Evolutionary conservation across 2,329 filamentous ascomycete genomes (phyloP).

Genomic region (Hortaea werneckii): DNA sequence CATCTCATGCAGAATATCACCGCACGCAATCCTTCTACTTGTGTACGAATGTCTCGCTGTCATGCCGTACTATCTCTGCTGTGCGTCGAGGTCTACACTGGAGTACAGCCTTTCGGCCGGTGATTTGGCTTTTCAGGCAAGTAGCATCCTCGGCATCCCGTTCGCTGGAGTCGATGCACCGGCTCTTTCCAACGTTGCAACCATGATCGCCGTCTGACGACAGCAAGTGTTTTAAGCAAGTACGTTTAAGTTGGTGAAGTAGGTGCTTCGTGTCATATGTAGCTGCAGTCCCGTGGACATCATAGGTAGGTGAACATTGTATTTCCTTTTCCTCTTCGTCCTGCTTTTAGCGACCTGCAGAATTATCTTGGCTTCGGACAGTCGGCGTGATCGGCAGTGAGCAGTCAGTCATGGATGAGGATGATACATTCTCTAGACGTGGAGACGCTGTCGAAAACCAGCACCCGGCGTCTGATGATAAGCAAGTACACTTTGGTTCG

Average conservation of each 20-base stretch:
- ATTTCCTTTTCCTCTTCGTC: no score
- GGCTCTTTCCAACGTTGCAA: not conserved
- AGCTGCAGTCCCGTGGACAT: no score
- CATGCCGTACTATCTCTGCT: not conserved
- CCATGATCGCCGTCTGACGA: no score
- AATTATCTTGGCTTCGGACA: not conserved
- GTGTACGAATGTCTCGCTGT: no score
- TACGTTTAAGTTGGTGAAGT: no score
- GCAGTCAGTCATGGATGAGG: not conserved
- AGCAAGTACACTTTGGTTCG: not conserved
- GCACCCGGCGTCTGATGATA: not conserved
- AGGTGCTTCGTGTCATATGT: no score
- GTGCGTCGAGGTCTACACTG: not conserved
- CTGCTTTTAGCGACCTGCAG: not conserved
- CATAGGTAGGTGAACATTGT: no score
- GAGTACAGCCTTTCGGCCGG: not conserved
- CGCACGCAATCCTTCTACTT: no score
- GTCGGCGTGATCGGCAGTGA: not conserved
- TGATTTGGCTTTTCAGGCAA: not conserved
- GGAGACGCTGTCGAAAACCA: no score
- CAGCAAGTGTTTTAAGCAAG: no score
- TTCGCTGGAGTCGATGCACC: not conserved
- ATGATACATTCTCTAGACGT: no score
- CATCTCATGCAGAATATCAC: no score
- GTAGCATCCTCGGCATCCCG: not conserved